Percentiles rank a stretch among this genome's conserved stretches.
Conservation (phyloP, 306 rosid species). For the Lupinus albus region DNA sequence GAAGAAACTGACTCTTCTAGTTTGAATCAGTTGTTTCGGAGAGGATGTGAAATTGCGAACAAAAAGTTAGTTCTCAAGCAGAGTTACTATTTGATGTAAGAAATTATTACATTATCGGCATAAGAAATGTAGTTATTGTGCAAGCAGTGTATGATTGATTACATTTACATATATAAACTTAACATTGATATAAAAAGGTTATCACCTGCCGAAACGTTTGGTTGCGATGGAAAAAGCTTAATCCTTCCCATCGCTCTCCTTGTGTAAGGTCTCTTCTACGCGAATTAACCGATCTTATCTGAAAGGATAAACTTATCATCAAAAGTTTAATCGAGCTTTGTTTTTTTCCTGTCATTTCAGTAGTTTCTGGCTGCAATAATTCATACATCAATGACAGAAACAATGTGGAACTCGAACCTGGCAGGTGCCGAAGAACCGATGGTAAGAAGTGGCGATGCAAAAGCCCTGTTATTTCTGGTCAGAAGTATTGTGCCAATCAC, state of each 20-base stretch:
- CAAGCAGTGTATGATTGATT: neutral
- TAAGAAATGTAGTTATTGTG: too few relatives aligned
- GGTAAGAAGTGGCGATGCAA: conserved; percentile 93
- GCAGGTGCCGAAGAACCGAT: conserved; percentile 83
- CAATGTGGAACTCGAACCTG: conserved; percentile 54
- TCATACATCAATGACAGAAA: conserved; percentile 39
- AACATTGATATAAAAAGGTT: neutral
- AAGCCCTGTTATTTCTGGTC: conserved; percentile 59
- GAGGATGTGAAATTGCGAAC: conserved; percentile 12
- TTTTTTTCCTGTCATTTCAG: conserved; percentile 36
- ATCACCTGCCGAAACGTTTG: neutral
- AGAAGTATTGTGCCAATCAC: conserved; percentile 73
- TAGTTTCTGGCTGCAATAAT: conserved; percentile 50
- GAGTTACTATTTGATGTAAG: conserved; percentile 5
- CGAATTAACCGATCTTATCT: neutral
- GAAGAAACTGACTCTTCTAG: conserved; percentile 6
- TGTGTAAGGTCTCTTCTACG: neutral
- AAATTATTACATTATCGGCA: neutral
- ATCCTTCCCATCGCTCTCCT: neutral
- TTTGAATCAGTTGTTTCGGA: conserved; percentile 21
- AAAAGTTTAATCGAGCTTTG: conserved; percentile 6
- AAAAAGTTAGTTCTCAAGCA: neutral
- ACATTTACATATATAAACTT: neutral
- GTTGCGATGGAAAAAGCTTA: neutral
- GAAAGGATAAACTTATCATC: neutral